Conservation (phyloP, 1,139 yeast species). For the Pichia sp. region DNA sequence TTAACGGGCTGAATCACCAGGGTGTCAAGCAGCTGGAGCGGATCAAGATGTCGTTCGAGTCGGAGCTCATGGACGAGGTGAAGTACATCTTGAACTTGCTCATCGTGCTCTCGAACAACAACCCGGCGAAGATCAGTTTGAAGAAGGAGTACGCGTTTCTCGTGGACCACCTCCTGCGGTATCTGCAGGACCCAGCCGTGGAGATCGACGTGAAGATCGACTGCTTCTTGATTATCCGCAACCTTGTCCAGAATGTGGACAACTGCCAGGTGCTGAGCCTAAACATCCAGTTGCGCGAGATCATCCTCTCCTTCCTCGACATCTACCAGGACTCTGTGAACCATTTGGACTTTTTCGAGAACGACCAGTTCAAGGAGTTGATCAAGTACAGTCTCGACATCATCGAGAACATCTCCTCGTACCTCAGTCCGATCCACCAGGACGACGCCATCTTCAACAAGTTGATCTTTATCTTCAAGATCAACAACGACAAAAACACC, state of each 20-base stretch:
- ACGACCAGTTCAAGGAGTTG: constrained; percentile 50
- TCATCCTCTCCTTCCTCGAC: constrained; percentile 45
- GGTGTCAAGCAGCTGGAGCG: constrained; percentile 58
- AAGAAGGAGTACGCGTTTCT: constrained; percentile 43
- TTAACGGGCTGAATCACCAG: constrained; percentile 46
- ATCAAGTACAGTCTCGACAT: constrained; percentile 71
- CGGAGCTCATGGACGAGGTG: constrained; percentile 55
- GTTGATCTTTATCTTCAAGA: constrained; percentile 43
- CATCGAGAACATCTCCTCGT: constrained; percentile 79
- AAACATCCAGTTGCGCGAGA: constrained; percentile 44
- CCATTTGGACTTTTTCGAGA: constrained; percentile 16
- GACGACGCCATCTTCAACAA: constrained; percentile 58
- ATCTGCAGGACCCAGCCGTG: constrained; percentile 35
- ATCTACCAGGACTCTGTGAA: constrained; percentile 13
- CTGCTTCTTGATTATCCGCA: constrained; percentile 67
- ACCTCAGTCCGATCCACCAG: constrained; percentile 66
- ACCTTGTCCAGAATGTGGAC: constrained; percentile 74
- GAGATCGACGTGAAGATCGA: constrained; percentile 49
- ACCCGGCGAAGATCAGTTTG: constrained; percentile 41
- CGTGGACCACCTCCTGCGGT: constrained; percentile 46
- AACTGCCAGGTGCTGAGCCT: constrained; percentile 78
- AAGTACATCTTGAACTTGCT: constrained; percentile 63
- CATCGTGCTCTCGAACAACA: constrained; percentile 51
- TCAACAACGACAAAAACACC: constrained; percentile 53
- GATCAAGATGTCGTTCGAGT: constrained; percentile 58